A percentile compares a stretch with the other conserved stretches of the same genome.
These are phyloP conservation scores for Orobanche coerulescens DNA, from an alignment of 257 asterid species.

Conservation along the genomic window DNA sequence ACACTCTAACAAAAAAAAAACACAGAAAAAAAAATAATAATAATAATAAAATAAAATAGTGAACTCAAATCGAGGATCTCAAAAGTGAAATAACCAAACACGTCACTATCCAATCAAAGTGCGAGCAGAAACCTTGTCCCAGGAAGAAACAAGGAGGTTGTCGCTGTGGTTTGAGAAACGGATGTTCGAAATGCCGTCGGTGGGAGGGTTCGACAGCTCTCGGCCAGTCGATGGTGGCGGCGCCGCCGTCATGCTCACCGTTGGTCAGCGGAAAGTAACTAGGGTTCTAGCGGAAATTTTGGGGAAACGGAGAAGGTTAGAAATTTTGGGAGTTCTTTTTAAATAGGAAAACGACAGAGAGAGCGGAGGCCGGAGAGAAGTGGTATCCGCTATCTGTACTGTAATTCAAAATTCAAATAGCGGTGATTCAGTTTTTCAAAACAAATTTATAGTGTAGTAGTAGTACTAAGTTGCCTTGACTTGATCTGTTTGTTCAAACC, in stretches of 20 bases:
- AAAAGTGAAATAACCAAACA: not conserved
- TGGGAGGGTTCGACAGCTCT: constrained; percentile 45
- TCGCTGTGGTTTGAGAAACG: constrained; percentile 66
- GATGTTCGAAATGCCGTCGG: constrained; percentile 58
- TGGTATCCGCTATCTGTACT: not conserved
- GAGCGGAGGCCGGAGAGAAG: not conserved
- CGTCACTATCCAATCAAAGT: not conserved
- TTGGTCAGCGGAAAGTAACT: not conserved
- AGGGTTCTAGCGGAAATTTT: not conserved
- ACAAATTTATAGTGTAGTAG: not conserved
- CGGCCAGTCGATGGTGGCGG: constrained; percentile 33
- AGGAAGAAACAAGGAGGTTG: constrained; percentile 63
- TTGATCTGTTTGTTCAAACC: not conserved
- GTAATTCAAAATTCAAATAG: constrained; percentile 25
- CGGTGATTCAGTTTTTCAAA: not conserved
- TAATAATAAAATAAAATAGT: not conserved
- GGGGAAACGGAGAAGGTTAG: not conserved
- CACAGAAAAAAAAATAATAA: not conserved
- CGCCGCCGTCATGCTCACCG: constrained; percentile 41
- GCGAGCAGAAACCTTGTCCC: constrained; percentile 50
- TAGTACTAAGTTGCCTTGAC: not conserved
- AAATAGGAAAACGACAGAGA: not conserved
- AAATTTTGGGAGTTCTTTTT: not conserved
- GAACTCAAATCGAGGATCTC: not conserved
- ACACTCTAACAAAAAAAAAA: constrained; percentile 38